phyloP scores from a whole-genome alignment of 2,329 filamentous ascomycete species.

The Alternaria viburni region DNA sequence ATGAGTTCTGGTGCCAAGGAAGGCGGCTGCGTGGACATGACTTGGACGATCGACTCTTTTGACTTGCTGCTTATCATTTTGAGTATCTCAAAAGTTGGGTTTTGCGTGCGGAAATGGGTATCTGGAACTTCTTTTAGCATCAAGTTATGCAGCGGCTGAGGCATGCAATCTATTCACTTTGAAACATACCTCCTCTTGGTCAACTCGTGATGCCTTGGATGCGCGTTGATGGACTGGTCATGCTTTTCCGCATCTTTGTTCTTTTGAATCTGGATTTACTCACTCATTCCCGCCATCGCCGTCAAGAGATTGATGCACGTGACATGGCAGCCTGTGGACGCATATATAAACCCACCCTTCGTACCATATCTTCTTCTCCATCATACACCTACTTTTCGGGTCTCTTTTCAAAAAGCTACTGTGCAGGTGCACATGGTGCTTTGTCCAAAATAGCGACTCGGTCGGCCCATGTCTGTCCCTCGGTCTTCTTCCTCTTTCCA shows the following conservation, averaged over 20 bases:
- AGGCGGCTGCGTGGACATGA: background rate
- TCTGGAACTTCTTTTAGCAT: background rate
- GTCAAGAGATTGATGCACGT: background rate
- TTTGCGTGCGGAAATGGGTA: too few relatives aligned
- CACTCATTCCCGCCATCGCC: background rate
- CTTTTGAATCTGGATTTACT: background rate
- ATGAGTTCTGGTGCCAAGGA: background rate
- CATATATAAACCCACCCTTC: background rate
- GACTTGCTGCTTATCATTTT: background rate
- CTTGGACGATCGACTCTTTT: background rate
- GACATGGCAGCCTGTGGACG: background rate
- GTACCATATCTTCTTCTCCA: background rate
- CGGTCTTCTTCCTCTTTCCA: background rate
- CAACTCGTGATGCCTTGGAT: background rate
- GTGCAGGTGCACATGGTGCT: too few relatives aligned
- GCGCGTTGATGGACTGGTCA: accelerated
- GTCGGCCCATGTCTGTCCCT: background rate
- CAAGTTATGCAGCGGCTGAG: background rate
- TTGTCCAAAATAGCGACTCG: too few relatives aligned
- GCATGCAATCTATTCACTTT: background rate
- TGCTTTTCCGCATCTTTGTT: background rate
- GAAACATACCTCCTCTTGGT: background rate
- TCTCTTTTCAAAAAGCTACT: too few relatives aligned
- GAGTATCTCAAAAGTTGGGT: background rate
- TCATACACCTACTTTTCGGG: too few relatives aligned